These are phyloP conservation scores for Thalassia testudinum DNA, from an alignment of 116 monocot genomes.

Conservation along the genomic window DNA sequence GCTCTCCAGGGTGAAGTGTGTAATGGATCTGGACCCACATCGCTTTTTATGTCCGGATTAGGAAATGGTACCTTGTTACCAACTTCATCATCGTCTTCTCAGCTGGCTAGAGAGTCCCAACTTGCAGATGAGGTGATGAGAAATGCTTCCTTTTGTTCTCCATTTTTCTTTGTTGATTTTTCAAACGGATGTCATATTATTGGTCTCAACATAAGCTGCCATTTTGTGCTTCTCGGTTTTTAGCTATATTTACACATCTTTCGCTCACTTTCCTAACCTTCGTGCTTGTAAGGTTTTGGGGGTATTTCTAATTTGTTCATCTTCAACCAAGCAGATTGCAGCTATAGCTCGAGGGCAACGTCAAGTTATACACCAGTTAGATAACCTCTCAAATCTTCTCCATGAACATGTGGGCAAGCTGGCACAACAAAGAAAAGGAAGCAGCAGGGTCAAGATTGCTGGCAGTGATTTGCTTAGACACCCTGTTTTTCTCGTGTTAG, in stretches of 20 bases:
- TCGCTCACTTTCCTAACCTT: background rate
- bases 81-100: constrained; percentile 65
- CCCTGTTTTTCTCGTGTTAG: no score
- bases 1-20: constrained; percentile 47
- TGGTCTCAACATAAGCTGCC: background rate
- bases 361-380: constrained; percentile 82
- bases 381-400: constrained; percentile 64
- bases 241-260: background rate
- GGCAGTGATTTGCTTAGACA: no score
- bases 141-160: background rate
- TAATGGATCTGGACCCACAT: constrained; percentile 68
- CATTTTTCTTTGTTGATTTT: background rate
- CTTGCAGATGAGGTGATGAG: constrained; percentile 74
- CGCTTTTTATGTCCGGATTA: constrained; percentile 62
- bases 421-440: no score
- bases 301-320: background rate
- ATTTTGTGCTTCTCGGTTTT: background rate
- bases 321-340: constrained; percentile 21
- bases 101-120: constrained; percentile 59
- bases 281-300: background rate
- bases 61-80: constrained; percentile 80
- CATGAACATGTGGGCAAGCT: constrained; percentile 35
- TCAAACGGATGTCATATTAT: background rate
- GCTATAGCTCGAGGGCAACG: constrained; percentile 55
- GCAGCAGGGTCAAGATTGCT: background rate